Evolutionary conservation across 306 rosid genomes (phyloP).

Genomic region (Cyamopsis tetragonoloba): DNA sequence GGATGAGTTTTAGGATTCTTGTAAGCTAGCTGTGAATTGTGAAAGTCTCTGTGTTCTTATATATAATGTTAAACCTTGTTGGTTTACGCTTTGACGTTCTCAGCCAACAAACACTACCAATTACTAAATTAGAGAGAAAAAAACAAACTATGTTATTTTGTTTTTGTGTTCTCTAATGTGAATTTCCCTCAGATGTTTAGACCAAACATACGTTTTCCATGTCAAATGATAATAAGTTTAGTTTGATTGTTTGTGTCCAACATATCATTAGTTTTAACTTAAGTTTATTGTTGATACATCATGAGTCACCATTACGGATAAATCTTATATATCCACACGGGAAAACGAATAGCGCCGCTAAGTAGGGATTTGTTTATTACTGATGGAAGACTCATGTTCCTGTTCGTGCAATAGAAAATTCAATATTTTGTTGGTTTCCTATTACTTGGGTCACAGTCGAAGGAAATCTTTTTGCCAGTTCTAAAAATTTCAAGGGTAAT

Average conservation of each 20-base stretch:
- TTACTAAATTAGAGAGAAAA: background rate
- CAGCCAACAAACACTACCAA: background rate
- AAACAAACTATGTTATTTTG: background rate
- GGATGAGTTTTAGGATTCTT: background rate
- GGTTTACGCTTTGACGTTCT: background rate
- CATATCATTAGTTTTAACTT: background rate
- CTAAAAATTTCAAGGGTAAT: background rate
- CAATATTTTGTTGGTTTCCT: background rate
- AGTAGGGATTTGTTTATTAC: background rate
- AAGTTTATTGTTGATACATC: background rate
- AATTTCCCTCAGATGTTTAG: background rate
- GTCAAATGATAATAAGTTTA: background rate
- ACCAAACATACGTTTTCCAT: background rate
- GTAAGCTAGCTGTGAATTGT: slow-evolving; percentile 1
- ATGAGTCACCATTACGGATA: background rate
- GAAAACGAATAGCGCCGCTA: background rate
- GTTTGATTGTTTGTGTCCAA: background rate
- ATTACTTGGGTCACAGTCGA: background rate
- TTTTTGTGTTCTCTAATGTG: too few species aligned
- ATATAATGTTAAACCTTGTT: background rate
- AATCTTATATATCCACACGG: background rate
- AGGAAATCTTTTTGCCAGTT: too few species aligned
- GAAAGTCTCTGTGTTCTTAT: background rate
- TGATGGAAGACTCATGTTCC: background rate
- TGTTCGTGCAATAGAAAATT: background rate